A percentile compares a stretch with the other conserved stretches of the same genome.
Evolutionary conservation across 2,329 filamentous ascomycete genomes (phyloP).

Genomic region (Alternaria postmessia): DNA sequence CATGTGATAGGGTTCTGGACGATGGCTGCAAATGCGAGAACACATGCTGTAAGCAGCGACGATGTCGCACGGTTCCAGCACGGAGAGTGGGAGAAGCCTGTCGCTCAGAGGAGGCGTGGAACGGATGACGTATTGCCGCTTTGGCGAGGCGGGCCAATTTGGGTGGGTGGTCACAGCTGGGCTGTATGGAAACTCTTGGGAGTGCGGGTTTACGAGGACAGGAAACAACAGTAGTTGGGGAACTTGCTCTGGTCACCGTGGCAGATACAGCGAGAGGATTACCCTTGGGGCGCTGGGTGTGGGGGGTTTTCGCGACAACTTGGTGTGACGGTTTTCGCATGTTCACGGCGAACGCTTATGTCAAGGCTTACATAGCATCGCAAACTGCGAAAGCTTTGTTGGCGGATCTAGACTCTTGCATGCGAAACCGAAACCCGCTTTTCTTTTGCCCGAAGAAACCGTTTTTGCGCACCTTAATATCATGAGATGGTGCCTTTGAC

Average conservation of each 20-base stretch:
- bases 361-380: neutral
- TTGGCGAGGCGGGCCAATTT: constrained; percentile 35
- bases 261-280: neutral
- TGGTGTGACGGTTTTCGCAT: neutral
- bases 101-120: constrained; percentile 21
- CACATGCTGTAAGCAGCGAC: constrained; percentile 28
- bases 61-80: constrained; percentile 33
- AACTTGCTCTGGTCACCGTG: neutral
- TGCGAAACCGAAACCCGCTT: neutral
- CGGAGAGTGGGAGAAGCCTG: constrained; percentile 30
- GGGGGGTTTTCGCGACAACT: neutral
- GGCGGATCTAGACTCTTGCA: neutral
- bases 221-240: constrained; percentile 10
- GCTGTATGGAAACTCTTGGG: constrained; percentile 28
- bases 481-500: neutral
- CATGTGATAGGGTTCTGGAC: constrained; percentile 34
- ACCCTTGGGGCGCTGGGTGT: neutral
- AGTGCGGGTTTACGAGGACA: constrained; percentile 29
- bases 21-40: constrained; percentile 28
- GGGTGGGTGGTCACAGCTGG: constrained; percentile 31
- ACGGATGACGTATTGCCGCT: constrained; percentile 29
- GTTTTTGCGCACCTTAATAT: neutral
- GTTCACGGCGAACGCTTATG: neutral
- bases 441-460: neutral
- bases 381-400: neutral